A percentile compares a stretch with the other conserved stretches of the same genome.
These are phyloP conservation scores for Umbelopsis sp. DNA, from an alignment of 192 early-diverging fungal genomes.

Conservation along the genomic window DNA sequence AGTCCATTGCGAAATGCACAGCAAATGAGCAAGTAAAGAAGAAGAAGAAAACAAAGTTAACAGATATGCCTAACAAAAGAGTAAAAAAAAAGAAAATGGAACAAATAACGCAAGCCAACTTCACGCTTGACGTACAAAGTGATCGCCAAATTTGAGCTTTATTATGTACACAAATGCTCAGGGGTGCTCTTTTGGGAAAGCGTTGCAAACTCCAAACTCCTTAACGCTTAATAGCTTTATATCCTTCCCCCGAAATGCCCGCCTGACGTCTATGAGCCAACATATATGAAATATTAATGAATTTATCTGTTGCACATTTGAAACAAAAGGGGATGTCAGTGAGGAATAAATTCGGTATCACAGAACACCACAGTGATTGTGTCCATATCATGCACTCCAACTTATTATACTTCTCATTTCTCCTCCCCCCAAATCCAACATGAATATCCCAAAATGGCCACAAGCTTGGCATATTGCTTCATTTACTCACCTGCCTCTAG, in stretches of 20 bases:
- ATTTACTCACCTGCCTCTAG: constrained; percentile 15
- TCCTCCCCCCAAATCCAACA: neutral
- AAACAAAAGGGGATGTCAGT: too few relatives aligned
- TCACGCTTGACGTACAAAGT: constrained; percentile 14
- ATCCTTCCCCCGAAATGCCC: too few relatives aligned
- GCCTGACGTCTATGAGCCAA: too few relatives aligned
- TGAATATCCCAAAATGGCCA: neutral
- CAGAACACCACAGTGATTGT: too few relatives aligned
- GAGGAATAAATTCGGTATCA: too few relatives aligned
- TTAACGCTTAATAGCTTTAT: neutral
- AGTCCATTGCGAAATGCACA: constrained; percentile 1
- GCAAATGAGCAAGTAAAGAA: too few relatives aligned
- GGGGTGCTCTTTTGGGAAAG: neutral
- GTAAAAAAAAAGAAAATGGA: neutral
- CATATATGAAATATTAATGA: too few relatives aligned
- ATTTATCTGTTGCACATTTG: too few relatives aligned
- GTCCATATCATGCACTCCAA: neutral
- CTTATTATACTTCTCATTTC: neutral
- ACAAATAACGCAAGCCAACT: neutral
- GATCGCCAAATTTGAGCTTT: constrained; percentile 19
- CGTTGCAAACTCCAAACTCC: neutral
- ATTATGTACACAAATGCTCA: constrained; percentile 17
- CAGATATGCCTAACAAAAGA: neutral
- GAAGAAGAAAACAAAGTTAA: neutral
- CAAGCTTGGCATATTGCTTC: constrained; percentile 15